Base-by-base conservation (phyloP, 108 stramenopile species). In the Nannochloropsis gaditana region DNA sequence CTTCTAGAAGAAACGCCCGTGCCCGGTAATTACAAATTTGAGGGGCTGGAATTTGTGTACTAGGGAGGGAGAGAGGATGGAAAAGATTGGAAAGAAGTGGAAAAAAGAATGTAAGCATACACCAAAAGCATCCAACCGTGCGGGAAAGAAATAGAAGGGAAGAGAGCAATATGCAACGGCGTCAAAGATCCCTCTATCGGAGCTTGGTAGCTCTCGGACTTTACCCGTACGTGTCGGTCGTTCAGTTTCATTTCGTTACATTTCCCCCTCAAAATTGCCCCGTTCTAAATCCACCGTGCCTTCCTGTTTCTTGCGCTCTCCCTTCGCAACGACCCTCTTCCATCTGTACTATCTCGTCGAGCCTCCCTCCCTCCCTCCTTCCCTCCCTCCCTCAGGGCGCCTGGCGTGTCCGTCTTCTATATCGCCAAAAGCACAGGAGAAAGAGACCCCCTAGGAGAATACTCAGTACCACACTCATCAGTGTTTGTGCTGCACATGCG, bases 31-130 rank as follows among this genome's bases (percentile, higher is more conserved):
- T 83, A 90, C 84, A 97, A 97, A 85, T 97, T 94, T 90, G 97
- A 97, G 90, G 97, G 96, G n/a, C 83, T 97, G 82, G 96, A 97
- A 86, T 96, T 97, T 84, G 93, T 96, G 4, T 83, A 47, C 19
- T 42, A 41, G 43, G 84, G n/a, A 21, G 59, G 43, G 21, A 41
- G 43, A 44, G 80, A 44, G 5, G 44, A 44, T 19, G 84, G 47
- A 31, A 31, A 31, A 31, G 31, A 50, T 10, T 50, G 47, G 47
- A 50, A 50, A 50, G 31, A 31, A 31, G 31, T 31, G 31, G 31
- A 31, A 31, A 31, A 31, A 15, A 50, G 47, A 50, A 15, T 1
- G 47, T 50, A 31, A 31, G 31, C 31, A 31, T 31, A 31, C 31
- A 31, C 31, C 31, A 31, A 31, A 31, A 31, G 31, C 1, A 31